Evolutionary conservation across 768 basidiomycete genomes (phyloP).

Genomic region (Boletellus sp.): DNA sequence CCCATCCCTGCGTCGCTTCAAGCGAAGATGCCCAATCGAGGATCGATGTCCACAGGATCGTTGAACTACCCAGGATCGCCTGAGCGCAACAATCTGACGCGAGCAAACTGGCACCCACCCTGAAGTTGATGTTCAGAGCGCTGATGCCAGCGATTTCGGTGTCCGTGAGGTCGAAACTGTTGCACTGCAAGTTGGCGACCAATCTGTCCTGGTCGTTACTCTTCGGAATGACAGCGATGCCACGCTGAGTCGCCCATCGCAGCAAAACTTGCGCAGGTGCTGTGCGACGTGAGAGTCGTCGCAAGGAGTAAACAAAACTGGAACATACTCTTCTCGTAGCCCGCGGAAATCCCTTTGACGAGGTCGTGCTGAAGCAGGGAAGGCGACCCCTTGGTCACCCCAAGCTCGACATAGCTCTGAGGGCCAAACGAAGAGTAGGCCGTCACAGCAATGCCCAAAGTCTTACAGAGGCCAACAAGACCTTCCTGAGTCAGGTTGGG

Average conservation of each 20-base stretch:
- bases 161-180: constrained; percentile 48
- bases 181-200: constrained; percentile 44
- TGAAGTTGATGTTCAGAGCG: constrained; percentile 55
- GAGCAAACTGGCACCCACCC: constrained; percentile 42
- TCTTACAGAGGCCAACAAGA: constrained; percentile 42
- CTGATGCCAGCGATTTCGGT: constrained; percentile 57
- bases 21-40: constrained; percentile 66
- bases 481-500: constrained; percentile 51
- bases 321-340: constrained; percentile 50
- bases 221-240: constrained; percentile 76
- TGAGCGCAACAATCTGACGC: constrained; percentile 2
- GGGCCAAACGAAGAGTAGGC: constrained; percentile 57
- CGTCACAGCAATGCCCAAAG: constrained; percentile 47
- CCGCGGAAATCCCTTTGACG: constrained; percentile 43
- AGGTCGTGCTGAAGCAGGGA: constrained; percentile 51
- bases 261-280: constrained; percentile 65
- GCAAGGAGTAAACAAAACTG: background rate
- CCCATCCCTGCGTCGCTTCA: too few species aligned
- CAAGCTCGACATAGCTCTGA: constrained; percentile 61
- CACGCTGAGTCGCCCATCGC: constrained; percentile 75
- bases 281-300: constrained; percentile 6
- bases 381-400: constrained; percentile 47
- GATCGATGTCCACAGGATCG: constrained; percentile 65
- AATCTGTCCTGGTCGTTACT: constrained; percentile 43
- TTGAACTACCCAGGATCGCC: constrained; percentile 47